These are phyloP conservation scores for Aplosporella prunicola DNA, from an alignment of 2,329 filamentous ascomycete species.

Conservation along the genomic window DNA sequence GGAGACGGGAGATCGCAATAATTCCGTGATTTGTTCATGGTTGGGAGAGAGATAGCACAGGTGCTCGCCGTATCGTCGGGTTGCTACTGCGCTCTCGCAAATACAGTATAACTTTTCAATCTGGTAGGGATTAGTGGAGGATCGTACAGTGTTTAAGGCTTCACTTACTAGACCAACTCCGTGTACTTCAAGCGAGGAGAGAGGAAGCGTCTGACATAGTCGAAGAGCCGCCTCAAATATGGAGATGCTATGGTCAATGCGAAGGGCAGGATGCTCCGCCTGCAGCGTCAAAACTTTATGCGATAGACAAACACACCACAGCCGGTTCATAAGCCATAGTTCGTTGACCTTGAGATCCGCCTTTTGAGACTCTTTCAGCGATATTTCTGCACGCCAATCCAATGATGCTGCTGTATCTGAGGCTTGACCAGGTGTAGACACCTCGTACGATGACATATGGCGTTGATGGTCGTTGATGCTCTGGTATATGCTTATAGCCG, in stretches of 20 bases:
- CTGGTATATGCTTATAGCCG: conserved; percentile 1
- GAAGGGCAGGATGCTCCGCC: conserved; percentile 28
- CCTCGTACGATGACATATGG: conserved; percentile 10
- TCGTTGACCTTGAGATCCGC: conserved; percentile 35
- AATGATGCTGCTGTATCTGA: no score
- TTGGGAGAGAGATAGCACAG: no score
- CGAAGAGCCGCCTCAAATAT: conserved; percentile 27
- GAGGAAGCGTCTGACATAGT: conserved; percentile 24
- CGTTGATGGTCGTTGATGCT: conserved; percentile 12
- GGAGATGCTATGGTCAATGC: conserved; percentile 27
- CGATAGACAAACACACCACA: conserved; percentile 34
- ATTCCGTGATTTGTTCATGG: no score
- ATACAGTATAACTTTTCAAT: conserved; percentile 9
- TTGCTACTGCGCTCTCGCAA: conserved; percentile 13
- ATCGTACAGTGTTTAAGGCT: conserved; percentile 29
- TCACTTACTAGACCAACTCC: conserved; percentile 34
- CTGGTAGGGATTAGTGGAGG: background rate
- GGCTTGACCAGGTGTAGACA: conserved; percentile 20
- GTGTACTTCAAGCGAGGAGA: conserved; percentile 33
- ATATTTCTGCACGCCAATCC: conserved; percentile 27
- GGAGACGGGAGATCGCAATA: no score
- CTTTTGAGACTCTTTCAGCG: conserved; percentile 31
- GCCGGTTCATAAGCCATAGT: conserved; percentile 35
- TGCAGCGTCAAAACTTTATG: conserved; percentile 20
- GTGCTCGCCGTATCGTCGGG: conserved; percentile 2